Conservation (phyloP, 345 rosid genomes). For the Adansonia digitata region DNA sequence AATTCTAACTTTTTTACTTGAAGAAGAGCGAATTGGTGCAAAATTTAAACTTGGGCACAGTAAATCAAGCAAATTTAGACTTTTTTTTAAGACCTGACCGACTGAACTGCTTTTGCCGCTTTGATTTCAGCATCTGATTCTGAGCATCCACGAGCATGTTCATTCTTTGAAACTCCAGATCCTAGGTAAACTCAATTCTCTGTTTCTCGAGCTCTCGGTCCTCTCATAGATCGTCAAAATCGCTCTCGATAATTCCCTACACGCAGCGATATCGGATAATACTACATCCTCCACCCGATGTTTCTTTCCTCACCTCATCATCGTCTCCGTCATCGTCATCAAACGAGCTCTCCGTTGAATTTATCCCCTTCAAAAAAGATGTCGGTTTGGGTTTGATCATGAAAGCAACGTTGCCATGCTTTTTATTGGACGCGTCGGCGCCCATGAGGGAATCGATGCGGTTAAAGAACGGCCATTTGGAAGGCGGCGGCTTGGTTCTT, state of each 20-base stretch:
- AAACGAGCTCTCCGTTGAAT: slow-evolving; percentile 41
- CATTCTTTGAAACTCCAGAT: slow-evolving; percentile 68
- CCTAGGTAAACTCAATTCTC: slow-evolving; percentile 65
- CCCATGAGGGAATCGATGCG: slow-evolving; percentile 48
- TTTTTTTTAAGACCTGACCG: slow-evolving; percentile 20
- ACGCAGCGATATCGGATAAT: slow-evolving; percentile 39
- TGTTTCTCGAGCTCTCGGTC: slow-evolving; percentile 69
- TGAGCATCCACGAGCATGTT: slow-evolving; percentile 65
- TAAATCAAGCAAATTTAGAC: background rate
- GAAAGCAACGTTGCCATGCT: slow-evolving; percentile 12
- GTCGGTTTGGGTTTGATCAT: slow-evolving; percentile 19
- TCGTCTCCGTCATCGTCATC: slow-evolving; percentile 39
- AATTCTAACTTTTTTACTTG: background rate
- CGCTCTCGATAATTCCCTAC: slow-evolving; percentile 53
- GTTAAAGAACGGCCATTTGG: background rate
- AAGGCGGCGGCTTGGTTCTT: background rate
- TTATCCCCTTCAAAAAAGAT: slow-evolving; percentile 3
- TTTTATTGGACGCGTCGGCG: slow-evolving; percentile 27
- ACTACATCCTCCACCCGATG: slow-evolving; percentile 36
- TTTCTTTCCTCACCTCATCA: slow-evolving; percentile 43
- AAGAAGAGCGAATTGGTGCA: background rate
- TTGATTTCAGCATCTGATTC: slow-evolving; percentile 56
- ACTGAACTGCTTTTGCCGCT: slow-evolving; percentile 27
- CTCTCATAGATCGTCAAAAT: slow-evolving; percentile 61
- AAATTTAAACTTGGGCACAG: background rate